Evolutionary conservation across 1,284 basidiomycete genomes (phyloP), one percentile per base, ranked within the genome.

Genomic region (Taiwanofungus camphoratus): DNA sequence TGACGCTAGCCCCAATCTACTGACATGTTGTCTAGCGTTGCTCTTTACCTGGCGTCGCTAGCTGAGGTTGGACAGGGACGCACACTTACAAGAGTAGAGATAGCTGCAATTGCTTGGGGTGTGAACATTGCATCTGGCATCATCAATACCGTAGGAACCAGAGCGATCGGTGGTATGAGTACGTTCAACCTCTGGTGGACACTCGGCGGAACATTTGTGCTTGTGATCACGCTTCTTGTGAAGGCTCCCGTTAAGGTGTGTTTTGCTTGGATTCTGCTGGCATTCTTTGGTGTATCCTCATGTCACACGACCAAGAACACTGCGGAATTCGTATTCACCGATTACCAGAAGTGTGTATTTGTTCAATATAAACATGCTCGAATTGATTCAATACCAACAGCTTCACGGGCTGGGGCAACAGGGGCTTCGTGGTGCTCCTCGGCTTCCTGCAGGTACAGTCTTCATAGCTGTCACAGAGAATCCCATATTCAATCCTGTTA

Each of bases 131-230:
- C 65, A 7, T 76, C 73, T 12, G 77, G 76, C 0, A 58, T 77
- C 39, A 63, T 79, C 49, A 79, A 63, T 35, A 63, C 73, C 0
- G 53, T 76, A 19, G 77, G 77, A 2, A 79, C 77, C 16, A 74
- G 73, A 50, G 76, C 73, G 1, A 75, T 80, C 33, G 74, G 76
- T 1, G 62, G 65, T 3, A 74, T 77, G 71, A 77, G 76, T 50
- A 56, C 69, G 19, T 73, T 77, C 58, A 75, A 74, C 47, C 63
- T 79, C 15, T 80, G 77, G 77, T 79, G 76, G 77, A 80, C 76
- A 5, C 61, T 79, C 2, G 73, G 73, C 24, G 77, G 77, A n/a
- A 79, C 77, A 0, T 60, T 79, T 19, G 70, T 78, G 26, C 65
- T 79, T 22, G 73, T 77, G 15, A 70, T 77, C 41, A 71, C 75